Percentiles rank a stretch among this genome's conserved stretches.
Conservation (phyloP, 495 filamentous ascomycete species). For the Penicillium herquei region DNA sequence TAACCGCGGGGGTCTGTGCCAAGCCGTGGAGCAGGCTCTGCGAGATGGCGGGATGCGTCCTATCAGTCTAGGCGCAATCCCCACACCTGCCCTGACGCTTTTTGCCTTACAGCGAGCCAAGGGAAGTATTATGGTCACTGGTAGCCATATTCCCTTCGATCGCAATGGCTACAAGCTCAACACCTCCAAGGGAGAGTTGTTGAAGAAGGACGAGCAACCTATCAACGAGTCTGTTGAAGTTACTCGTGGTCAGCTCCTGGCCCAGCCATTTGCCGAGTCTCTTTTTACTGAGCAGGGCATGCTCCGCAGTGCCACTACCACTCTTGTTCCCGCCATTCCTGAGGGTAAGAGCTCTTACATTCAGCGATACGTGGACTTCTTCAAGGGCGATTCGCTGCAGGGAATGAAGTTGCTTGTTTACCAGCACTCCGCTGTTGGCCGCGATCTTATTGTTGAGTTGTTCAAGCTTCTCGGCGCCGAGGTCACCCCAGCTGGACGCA, state of each 20-base stretch:
- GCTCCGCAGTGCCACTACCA: constrained; percentile 9
- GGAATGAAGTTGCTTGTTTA: constrained; percentile 25
- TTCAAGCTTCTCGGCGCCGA: constrained; percentile 21
- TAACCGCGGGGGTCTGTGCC: constrained; percentile 23
- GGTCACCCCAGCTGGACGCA: constrained; percentile 22
- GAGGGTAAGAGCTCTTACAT: constrained; percentile 20
- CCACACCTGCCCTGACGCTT: constrained; percentile 25
- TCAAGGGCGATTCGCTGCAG: constrained; percentile 21
- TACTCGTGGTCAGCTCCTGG: constrained; percentile 15
- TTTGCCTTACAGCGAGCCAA: constrained; percentile 23
- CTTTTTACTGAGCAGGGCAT: constrained; percentile 27
- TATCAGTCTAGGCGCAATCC: constrained; percentile 28
- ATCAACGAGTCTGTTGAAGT: constrained; percentile 22
- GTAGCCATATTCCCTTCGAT: constrained; percentile 33
- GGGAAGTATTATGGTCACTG: constrained; percentile 33
- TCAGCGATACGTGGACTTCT: constrained; percentile 27
- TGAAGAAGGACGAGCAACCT: constrained; percentile 29
- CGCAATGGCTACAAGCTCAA: constrained; percentile 34
- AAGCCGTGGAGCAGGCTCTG: constrained; percentile 26
- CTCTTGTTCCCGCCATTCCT: constrained; percentile 4
- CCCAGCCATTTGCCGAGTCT: constrained; percentile 21
- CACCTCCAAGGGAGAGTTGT: constrained; percentile 25
- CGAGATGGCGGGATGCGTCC: constrained; percentile 25
- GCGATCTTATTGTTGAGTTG: constrained; percentile 21
- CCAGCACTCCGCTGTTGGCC: constrained; percentile 30